Conservation (phyloP, 2,329 filamentous ascomycete genomes). For the Magnaporthiopsis incrustans region DNA sequence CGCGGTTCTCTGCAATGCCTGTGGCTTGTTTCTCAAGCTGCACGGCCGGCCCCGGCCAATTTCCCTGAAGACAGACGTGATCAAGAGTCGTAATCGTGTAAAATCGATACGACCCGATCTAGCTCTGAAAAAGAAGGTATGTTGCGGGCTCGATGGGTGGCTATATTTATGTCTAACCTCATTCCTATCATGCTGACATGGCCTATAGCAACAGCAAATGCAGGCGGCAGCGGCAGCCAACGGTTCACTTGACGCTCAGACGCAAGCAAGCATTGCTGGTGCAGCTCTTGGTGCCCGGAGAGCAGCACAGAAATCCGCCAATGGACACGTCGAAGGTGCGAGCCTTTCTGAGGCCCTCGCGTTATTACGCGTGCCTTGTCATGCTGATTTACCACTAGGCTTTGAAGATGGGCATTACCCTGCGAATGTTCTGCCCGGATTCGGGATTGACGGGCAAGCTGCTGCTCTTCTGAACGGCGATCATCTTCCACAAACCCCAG, state of each 20-base stretch:
- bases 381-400: slow-evolving; percentile 66
- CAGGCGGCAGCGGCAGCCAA: slow-evolving; percentile 38
- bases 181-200: slow-evolving; percentile 1
- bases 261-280: slow-evolving; percentile 45
- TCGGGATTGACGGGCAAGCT: slow-evolving; percentile 42
- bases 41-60: slow-evolving; percentile 90
- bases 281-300: slow-evolving; percentile 44
- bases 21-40: slow-evolving; percentile 93
- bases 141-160: slow-evolving; percentile 12
- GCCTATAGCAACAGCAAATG: background rate
- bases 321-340: slow-evolving; percentile 65
- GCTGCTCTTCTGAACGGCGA: slow-evolving; percentile 46
- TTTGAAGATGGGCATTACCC: slow-evolving; percentile 67
- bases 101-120: slow-evolving; percentile 69
- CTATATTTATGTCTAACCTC: background rate
- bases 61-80: slow-evolving; percentile 96
- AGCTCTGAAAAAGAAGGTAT: slow-evolving; percentile 76
- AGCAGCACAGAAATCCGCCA: slow-evolving; percentile 62
- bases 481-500: slow-evolving; percentile 66
- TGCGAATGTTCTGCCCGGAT: slow-evolving; percentile 38
- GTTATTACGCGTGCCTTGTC: slow-evolving; percentile 16
- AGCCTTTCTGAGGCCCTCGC: slow-evolving; percentile 44
- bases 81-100: slow-evolving; percentile 97
- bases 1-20: slow-evolving; percentile 95
- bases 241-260: slow-evolving; percentile 47